These are phyloP conservation scores for Mortierella sp. DNA, from an alignment of 371 early-diverging fungal species.

Conservation along the genomic window DNA sequence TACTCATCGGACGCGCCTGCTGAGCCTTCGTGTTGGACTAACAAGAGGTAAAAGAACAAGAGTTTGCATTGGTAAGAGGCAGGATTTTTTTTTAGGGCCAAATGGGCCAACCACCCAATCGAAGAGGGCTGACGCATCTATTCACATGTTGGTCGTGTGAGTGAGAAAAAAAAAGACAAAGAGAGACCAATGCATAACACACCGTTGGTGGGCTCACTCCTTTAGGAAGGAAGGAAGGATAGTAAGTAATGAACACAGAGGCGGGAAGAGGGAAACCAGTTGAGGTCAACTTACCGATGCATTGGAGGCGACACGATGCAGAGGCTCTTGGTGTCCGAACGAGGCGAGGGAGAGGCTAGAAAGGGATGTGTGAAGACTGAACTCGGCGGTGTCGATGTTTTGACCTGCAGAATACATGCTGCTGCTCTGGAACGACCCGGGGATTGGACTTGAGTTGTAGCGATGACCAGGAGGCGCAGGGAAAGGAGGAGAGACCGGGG, in stretches of 20 bases:
- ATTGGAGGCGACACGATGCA: conserved; percentile 24
- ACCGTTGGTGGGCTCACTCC: conserved; percentile 1
- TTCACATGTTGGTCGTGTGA: conserved; percentile 3
- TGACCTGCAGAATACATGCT: conserved; percentile 24
- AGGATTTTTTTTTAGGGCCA: background rate
- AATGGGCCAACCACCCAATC: background rate
- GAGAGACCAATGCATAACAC: background rate
- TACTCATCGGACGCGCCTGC: conserved; percentile 17
- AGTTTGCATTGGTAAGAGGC: background rate
- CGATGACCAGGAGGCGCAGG: background rate
- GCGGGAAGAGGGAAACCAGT: background rate
- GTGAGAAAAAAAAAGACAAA: background rate
- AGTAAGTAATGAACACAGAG: background rate
- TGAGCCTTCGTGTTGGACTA: background rate
- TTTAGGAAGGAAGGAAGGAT: background rate
- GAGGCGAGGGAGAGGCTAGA: conserved; percentile 36
- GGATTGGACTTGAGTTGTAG: conserved; percentile 11
- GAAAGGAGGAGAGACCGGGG: background rate
- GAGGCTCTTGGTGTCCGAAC: conserved; percentile 13
- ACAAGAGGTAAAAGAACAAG: background rate
- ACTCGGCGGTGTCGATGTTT: conserved; percentile 31
- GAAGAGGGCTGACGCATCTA: background rate
- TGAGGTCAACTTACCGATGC: conserved; percentile 23
- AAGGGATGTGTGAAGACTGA: conserved; percentile 29
- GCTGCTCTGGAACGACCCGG: conserved; percentile 2